A percentile compares a stretch with the other conserved stretches of the same genome.
Conservation (phyloP, 257 asterid species). For the Echium plantagineum region DNA sequence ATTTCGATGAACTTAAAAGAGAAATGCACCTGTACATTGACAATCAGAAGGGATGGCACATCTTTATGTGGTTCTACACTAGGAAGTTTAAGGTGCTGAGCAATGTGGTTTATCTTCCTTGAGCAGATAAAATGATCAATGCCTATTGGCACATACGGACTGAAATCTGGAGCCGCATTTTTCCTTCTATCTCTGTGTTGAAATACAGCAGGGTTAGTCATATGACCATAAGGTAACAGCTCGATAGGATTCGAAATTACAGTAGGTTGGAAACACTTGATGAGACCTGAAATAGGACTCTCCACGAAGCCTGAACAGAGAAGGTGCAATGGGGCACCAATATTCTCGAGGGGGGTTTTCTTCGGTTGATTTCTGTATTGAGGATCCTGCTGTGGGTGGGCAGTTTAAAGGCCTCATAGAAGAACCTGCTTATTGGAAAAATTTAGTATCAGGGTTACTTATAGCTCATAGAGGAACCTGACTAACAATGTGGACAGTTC, state of each 20-base stretch:
- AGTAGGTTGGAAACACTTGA: background rate
- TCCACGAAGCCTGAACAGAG: slow-evolving; percentile 68
- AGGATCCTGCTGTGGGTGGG: background rate
- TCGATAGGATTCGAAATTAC: no score
- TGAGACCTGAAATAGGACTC: slow-evolving; percentile 63
- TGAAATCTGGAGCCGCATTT: slow-evolving; percentile 46
- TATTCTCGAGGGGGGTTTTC: slow-evolving; percentile 13
- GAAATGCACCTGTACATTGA: slow-evolving; percentile 60
- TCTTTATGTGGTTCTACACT: slow-evolving; percentile 25
- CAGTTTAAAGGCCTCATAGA: background rate
- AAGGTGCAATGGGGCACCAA: slow-evolving; percentile 59
- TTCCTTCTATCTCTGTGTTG: slow-evolving; percentile 74
- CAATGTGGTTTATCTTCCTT: slow-evolving; percentile 62
- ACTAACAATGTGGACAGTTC: background rate
- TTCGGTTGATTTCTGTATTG: background rate
- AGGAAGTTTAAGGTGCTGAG: slow-evolving; percentile 68
- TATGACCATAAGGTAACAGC: no score
- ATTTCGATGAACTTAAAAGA: background rate
- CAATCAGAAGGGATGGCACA: slow-evolving; percentile 59
- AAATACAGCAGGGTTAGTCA: background rate
- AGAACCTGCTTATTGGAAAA: background rate
- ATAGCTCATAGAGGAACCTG: background rate
- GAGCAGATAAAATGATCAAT: slow-evolving; percentile 64
- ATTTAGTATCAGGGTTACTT: background rate
- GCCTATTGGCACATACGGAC: slow-evolving; percentile 72